Conservation (phyloP, 2,329 filamentous ascomycete species). For the Diaporthe sp. region DNA sequence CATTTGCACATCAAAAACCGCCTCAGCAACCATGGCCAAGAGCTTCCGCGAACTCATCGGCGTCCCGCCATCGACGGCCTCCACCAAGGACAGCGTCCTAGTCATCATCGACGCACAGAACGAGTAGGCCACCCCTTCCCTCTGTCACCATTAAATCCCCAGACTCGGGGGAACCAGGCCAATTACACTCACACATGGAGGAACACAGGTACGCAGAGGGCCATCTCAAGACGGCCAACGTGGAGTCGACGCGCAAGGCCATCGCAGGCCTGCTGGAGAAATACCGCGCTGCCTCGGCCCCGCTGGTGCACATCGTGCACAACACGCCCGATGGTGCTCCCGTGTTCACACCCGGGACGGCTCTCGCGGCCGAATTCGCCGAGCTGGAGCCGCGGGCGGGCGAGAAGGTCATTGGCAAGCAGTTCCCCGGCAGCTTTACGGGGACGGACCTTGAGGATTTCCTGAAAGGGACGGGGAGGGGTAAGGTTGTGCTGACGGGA, state of each 20-base stretch:
- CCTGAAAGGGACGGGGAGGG: constrained; percentile 59
- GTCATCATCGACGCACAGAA: constrained; percentile 79
- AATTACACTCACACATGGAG: not conserved
- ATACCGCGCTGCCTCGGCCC: constrained; percentile 64
- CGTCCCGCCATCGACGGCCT: constrained; percentile 63
- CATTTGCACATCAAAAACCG: not conserved
- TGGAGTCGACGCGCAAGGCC: constrained; percentile 62
- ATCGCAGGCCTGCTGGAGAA: constrained; percentile 67
- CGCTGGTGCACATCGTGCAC: constrained; percentile 71
- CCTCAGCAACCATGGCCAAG: constrained; percentile 20
- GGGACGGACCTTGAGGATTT: constrained; percentile 67
- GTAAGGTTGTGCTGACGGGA: constrained; percentile 70
- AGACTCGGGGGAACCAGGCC: not conserved
- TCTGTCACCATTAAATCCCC: too few species aligned
- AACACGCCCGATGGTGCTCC: constrained; percentile 69
- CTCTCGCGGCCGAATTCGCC: constrained; percentile 68
- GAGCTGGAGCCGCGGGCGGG: constrained; percentile 64
- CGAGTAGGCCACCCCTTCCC: constrained; percentile 55
- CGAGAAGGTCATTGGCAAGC: constrained; percentile 70
- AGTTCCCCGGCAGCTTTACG: constrained; percentile 68
- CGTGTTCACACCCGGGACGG: constrained; percentile 72
- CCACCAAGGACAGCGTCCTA: constrained; percentile 66
- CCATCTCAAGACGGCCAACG: constrained; percentile 64
- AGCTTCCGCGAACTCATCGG: constrained; percentile 63
- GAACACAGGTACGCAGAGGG: constrained; percentile 58